Base-by-base conservation (phyloP, 1,139 yeast species). In the Scheffersomyces titani region DNA sequence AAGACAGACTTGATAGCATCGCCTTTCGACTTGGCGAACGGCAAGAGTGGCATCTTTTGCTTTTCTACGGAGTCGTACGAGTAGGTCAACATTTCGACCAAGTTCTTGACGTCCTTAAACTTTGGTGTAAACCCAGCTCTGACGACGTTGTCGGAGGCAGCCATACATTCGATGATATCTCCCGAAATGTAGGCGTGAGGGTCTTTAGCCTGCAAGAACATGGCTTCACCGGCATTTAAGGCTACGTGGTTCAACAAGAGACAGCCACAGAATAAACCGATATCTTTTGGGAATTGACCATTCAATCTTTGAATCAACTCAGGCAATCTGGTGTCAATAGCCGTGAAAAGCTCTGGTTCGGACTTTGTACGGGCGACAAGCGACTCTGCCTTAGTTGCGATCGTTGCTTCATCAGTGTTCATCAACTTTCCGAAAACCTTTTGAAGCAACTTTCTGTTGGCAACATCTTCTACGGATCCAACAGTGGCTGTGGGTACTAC, bases 121-220 rank as follows among this genome's bases (percentile, higher is more conserved):
- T 96, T 94, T 58, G 99, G 99, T 16, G 99, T 94, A 80, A 94
- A 94, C 9, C 99, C 99, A 6, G 98, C 97, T 74, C 99, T 87
- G 51, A 94, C 98, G 58, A 94, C 99, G 69, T 94, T 94, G 73
- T 94, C 99, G 48, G 97, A 89, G 13, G 98, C 98, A 53, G 99
- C 99, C 99, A 94, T 94, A 79, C 99, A 96, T 77, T 94, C 99
- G 68, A 94, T 93, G 65, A 94, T 94, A 72, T 94, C 98, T 63
- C 99, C 99, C 55, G 89, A 84, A 62, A 94, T 94, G 76, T 96
- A 94, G 45, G 99, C 99, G 73, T 94, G 99, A 24, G 98, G 98
- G 72, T 92, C 98, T 77, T 92, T 92, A 53, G 99, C 99, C 71
- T 91, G 92, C 71, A 94, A 81, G 71, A 93, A 94, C 88, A 96